Conservation (phyloP, 192 early-diverging fungal genomes). For the Cladochytrium replicatum region DNA sequence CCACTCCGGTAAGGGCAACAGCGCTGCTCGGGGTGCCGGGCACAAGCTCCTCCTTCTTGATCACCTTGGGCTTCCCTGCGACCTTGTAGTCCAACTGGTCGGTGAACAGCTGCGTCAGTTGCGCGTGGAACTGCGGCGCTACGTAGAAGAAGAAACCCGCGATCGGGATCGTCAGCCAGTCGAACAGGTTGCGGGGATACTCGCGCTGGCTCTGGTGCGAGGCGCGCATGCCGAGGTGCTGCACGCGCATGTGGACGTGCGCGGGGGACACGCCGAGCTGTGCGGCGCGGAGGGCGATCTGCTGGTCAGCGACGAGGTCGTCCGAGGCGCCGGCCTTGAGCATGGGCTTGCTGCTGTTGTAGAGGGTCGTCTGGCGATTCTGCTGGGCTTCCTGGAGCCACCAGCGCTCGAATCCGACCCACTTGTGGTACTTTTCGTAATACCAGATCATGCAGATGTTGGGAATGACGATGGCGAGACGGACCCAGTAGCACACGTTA, state of each 20-base stretch:
- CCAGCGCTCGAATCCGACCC: constrained; percentile 28
- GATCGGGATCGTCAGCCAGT: constrained; percentile 24
- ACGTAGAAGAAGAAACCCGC: constrained; percentile 18
- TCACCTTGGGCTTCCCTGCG: constrained; percentile 28
- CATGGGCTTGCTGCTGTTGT: constrained; percentile 2
- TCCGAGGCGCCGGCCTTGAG: constrained; percentile 2
- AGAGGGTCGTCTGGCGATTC: neutral
- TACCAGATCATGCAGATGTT: constrained; percentile 14
- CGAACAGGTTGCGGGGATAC: constrained; percentile 16
- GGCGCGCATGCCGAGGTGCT: constrained; percentile 19
- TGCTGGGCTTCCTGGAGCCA: constrained; percentile 1
- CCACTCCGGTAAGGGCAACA: too few species aligned
- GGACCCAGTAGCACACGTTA: constrained; percentile 18
- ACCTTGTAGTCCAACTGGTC: constrained; percentile 20
- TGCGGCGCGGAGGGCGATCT: constrained; percentile 12
- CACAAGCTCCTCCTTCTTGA: too few species aligned
- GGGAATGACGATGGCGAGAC: constrained; percentile 8
- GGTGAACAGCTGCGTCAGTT: constrained; percentile 23
- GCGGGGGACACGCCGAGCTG: neutral
- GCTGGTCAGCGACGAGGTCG: constrained; percentile 7
- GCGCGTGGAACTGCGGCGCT: constrained; percentile 20
- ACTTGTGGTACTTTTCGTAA: constrained; percentile 29
- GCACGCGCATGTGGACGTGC: constrained; percentile 11
- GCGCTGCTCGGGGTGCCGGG: too few species aligned
- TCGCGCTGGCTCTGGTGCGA: constrained; percentile 2